Evolutionary conservation across 129 eudicot genomes (phyloP).

Genomic region (Rutidosis leptorrhynchoides): DNA sequence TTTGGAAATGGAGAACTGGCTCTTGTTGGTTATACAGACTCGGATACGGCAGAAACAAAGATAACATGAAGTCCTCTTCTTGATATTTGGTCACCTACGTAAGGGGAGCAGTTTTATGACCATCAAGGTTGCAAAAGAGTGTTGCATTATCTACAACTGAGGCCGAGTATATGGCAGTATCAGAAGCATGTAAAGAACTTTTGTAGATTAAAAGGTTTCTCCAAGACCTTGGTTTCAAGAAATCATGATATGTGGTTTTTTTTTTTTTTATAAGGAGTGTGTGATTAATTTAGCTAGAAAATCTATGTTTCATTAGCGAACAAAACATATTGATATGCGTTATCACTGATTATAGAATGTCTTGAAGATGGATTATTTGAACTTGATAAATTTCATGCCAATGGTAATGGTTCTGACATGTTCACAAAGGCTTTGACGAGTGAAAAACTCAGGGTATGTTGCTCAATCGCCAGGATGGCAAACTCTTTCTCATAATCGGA

Average conservation of each 20-base stretch:
- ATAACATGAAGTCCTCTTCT: background rate
- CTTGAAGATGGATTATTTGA: too few species aligned
- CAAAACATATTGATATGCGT: constrained; percentile 6
- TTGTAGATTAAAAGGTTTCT: constrained; percentile 6
- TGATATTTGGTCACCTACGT: background rate
- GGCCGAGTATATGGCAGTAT: background rate
- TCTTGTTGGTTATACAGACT: background rate
- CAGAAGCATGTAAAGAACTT: constrained; percentile 6
- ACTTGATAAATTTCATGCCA: background rate
- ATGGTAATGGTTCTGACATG: background rate
- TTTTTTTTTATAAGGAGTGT: constrained; percentile 1
- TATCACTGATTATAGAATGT: too few species aligned
- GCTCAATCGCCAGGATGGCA: too few species aligned
- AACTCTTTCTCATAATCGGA: too few species aligned
- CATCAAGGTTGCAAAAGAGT: constrained; percentile 7
- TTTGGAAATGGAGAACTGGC: background rate
- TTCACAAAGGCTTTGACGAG: background rate
- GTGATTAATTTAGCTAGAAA: constrained; percentile 10
- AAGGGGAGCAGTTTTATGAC: background rate
- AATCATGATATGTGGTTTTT: constrained; percentile 4
- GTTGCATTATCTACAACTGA: background rate
- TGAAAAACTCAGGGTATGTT: too few species aligned
- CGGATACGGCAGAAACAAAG: background rate
- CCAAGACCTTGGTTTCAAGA: constrained; percentile 4
- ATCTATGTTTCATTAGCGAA: constrained; percentile 1